A percentile compares a stretch with the other conserved stretches of the same genome.
Evolutionary conservation across 169 alveolate genomes (phyloP).

Genomic region (Plasmodium vivax): DNA sequence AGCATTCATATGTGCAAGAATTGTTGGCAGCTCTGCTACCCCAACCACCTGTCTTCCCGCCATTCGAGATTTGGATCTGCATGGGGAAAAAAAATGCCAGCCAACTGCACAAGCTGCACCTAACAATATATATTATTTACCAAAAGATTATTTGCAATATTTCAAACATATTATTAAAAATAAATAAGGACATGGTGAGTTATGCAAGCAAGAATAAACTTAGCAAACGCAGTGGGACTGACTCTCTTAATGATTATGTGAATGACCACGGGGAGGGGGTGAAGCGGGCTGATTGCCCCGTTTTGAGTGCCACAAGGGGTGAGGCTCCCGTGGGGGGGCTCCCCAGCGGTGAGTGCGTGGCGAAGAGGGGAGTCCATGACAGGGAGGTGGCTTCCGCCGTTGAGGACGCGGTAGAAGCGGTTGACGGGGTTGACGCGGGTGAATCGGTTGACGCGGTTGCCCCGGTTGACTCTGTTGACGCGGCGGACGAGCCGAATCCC

Average conservation of each 20-base stretch:
- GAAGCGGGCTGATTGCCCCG: background rate
- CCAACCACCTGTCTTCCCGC: conserved; percentile 66
- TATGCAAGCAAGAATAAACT: background rate
- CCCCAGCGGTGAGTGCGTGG: background rate
- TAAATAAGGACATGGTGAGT: conserved; percentile 31
- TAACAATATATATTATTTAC: conserved; percentile 64
- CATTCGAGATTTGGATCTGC: conserved; percentile 40
- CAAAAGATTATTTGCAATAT: conserved; percentile 58
- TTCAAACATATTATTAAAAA: conserved; percentile 53
- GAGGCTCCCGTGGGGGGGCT: background rate
- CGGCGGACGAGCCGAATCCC: background rate
- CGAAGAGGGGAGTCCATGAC: background rate
- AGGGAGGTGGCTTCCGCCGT: background rate
- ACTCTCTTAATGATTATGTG: conserved; percentile 43
- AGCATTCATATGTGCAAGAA: conserved; percentile 40
- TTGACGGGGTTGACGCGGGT: background rate
- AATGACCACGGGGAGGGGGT: conserved; percentile 5
- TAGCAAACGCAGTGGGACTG: conserved; percentile 15
- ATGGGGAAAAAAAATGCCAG: conserved; percentile 37
- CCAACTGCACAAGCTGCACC: conserved; percentile 51
- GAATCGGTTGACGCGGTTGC: background rate
- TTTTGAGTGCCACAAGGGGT: background rate
- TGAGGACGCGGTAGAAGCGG: background rate
- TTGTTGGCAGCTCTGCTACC: conserved; percentile 52
- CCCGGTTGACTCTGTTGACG: background rate